phyloP scores from a whole-genome alignment of 768 basidiomycete genomes.

The Cyathus striatus region DNA sequence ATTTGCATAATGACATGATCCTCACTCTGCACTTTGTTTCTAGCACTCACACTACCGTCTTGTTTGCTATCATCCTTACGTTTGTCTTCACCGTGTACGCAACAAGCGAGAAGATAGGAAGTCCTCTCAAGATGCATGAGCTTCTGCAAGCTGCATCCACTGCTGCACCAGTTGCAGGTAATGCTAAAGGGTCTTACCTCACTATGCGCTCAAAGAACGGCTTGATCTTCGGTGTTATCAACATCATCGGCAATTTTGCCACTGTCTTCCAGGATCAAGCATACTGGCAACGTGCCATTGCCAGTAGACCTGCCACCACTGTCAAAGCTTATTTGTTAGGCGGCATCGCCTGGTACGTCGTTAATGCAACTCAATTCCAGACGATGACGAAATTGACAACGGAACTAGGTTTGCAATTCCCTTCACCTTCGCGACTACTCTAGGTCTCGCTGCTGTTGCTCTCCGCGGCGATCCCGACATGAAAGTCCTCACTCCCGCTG shows the following conservation, averaged over 20 bases:
- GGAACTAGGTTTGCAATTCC: slow-evolving; percentile 86
- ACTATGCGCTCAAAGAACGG: slow-evolving; percentile 77
- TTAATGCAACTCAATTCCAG: too few relatives aligned
- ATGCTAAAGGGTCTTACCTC: slow-evolving; percentile 81
- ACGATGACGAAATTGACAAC: too few relatives aligned
- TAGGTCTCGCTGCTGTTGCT: slow-evolving; percentile 86
- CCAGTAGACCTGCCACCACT: slow-evolving; percentile 74
- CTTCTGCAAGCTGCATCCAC: slow-evolving; percentile 60
- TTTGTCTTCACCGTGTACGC: slow-evolving; percentile 79
- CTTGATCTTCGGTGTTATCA: slow-evolving; percentile 82
- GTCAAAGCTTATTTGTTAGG: slow-evolving; percentile 91
- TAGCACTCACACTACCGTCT: slow-evolving; percentile 77
- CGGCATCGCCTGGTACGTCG: slow-evolving; percentile 78
- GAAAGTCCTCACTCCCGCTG: slow-evolving; percentile 41
- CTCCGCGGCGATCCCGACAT: slow-evolving; percentile 56
- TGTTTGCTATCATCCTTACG: slow-evolving; percentile 81
- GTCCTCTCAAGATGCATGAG: slow-evolving; percentile 70
- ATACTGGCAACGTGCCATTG: slow-evolving; percentile 93
- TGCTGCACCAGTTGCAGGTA: slow-evolving; percentile 63
- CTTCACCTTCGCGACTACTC: slow-evolving; percentile 79
- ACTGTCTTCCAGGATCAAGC: slow-evolving; percentile 60
- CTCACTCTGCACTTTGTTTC: background rate
- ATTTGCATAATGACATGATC: background rate
- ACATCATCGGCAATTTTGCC: slow-evolving; percentile 80
- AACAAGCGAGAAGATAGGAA: slow-evolving; percentile 76